phyloP scores from a whole-genome alignment of 1,284 basidiomycete species.

The Trichosporon ovoides region DNA sequence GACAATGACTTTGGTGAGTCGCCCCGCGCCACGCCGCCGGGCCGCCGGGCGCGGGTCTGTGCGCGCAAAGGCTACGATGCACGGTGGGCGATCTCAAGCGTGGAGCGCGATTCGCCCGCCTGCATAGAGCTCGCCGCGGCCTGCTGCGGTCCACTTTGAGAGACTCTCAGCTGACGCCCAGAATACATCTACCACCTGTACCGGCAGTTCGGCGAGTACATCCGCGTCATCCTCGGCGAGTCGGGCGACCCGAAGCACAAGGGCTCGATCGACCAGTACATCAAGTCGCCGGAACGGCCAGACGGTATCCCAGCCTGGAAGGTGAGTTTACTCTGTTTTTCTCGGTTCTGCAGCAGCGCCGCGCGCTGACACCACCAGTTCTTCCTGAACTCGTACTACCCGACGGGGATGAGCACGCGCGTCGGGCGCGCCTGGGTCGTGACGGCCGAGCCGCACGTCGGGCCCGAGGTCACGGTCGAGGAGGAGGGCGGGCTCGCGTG shows the following conservation, averaged over 20 bases:
- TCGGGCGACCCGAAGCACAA: conserved; percentile 8
- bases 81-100: no score
- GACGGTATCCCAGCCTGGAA: conserved; percentile 31
- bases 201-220: conserved; percentile 24
- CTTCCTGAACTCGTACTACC: conserved; percentile 26
- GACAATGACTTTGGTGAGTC: conserved; percentile 26
- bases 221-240: conserved; percentile 22
- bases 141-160: background rate
- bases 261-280: conserved; percentile 6
- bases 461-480: background rate
- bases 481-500: conserved; percentile 6
- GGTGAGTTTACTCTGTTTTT: conserved; percentile 17
- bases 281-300: conserved; percentile 14
- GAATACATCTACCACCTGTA: conserved; percentile 27
- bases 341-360: no score
- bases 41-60: no score
- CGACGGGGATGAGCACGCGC: conserved; percentile 12
- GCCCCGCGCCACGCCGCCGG: no score
- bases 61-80: no score
- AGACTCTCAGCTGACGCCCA: conserved; percentile 4
- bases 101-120: no score
- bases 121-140: no score
- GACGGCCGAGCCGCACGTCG: conserved; percentile 6
- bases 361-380: conserved; percentile 14
- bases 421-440: conserved; percentile 25